phyloP scores from a whole-genome alignment of 1,139 yeast genomes.

The Kodamaea sp. region DNA sequence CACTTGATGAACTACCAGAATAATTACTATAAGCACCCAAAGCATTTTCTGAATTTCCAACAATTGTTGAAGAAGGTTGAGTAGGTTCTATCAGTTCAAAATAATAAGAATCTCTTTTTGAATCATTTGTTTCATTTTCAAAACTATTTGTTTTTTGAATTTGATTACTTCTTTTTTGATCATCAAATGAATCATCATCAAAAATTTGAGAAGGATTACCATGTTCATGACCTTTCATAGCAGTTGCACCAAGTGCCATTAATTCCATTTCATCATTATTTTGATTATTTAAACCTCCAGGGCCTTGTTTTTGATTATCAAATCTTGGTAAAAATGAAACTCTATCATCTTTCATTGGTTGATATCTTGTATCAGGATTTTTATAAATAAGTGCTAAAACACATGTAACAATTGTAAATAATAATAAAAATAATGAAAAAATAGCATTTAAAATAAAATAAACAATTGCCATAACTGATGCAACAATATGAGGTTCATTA shows the following conservation, averaged over 20 bases:
- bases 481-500: constrained; percentile 78
- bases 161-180: constrained; percentile 12
- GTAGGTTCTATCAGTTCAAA: constrained; percentile 38
- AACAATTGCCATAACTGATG: constrained; percentile 91
- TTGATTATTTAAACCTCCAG: constrained; percentile 23
- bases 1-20: constrained; percentile 9
- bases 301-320: constrained; percentile 48
- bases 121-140: constrained; percentile 13
- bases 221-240: constrained; percentile 72
- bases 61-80: constrained; percentile 43
- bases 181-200: constrained; percentile 33
- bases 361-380: constrained; percentile 93
- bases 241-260: constrained; percentile 85
- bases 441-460: constrained; percentile 86
- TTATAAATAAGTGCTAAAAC: constrained; percentile 77
- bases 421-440: constrained; percentile 75
- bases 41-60: constrained; percentile 40
- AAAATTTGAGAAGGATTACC: constrained; percentile 21
- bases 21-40: constrained; percentile 22
- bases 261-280: constrained; percentile 67
- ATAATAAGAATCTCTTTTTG: constrained; percentile 33
- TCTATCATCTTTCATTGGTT: constrained; percentile 96
- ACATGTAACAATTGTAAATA: constrained; percentile 86
- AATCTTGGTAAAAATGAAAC: constrained; percentile 74
- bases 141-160: constrained; percentile 6